Conservation (phyloP, 768 basidiomycete species). For the Fomitopsis pulvina region DNA sequence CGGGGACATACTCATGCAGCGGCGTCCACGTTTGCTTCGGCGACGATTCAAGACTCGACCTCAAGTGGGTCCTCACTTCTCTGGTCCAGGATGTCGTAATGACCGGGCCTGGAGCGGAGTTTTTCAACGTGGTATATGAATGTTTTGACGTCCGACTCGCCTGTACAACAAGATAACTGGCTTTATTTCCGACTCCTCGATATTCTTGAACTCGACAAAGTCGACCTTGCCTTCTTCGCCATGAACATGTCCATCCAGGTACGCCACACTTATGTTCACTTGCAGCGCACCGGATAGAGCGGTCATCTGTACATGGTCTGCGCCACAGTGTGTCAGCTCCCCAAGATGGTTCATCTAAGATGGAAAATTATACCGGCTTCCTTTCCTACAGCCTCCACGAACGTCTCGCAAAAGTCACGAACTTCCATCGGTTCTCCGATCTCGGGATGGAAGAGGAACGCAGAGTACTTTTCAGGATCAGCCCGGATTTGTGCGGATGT, state of each 20-base stretch:
- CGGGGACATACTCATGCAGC: not conserved
- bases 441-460: conserved; percentile 76
- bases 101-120: conserved; percentile 59
- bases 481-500: conserved; percentile 79
- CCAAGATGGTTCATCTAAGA: not conserved
- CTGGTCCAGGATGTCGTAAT: conserved; percentile 69
- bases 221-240: conserved; percentile 44
- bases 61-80: conserved; percentile 19
- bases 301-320: conserved; percentile 75
- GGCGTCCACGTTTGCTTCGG: not conserved
- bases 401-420: conserved; percentile 64
- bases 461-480: conserved; percentile 51
- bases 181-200: conserved; percentile 21
- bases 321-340: not conserved
- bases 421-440: conserved; percentile 49
- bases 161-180: conserved; percentile 71
- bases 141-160: conserved; percentile 33
- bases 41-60: not conserved
- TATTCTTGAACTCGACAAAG: conserved; percentile 59
- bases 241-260: conserved; percentile 60
- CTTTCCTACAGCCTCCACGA: conserved; percentile 72
- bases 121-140: too few relatives aligned
- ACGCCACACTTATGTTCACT: conserved; percentile 68
- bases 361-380: conserved; percentile 55
- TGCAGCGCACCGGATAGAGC: conserved; percentile 66